Evolutionary conservation across 2,329 filamentous ascomycete genomes (phyloP), one percentile per base, ranked within the genome.

Genomic region (Aspergillus sp.): DNA sequence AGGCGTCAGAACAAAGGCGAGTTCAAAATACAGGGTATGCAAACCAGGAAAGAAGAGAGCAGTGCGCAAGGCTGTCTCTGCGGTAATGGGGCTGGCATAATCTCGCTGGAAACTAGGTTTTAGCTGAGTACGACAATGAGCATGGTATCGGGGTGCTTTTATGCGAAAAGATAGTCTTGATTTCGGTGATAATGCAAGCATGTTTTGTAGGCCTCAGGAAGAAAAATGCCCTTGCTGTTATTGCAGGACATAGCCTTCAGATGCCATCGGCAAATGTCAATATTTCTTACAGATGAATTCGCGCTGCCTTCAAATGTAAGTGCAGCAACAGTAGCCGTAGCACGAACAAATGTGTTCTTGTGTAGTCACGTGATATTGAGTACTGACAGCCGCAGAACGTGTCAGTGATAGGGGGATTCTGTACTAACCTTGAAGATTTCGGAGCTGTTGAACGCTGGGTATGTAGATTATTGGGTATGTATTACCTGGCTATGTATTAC

Each of bases 31-130:
- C 17, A 23, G 17, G 50, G 10, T 27, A 27, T 38, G 63, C 70
- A 54, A 61, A 77, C 79, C 80, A 64, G 80, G 80, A 60, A 81
- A 81, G 64, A 82, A 82, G 19, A 82, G 74, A 47, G 80, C 79
- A 7, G 80, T 82, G 38, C 75, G 75, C 36, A 79, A 65, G 15
- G 57, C 56, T 57, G 58, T 65, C 25, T 21, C 64, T 3, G 55
- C 47, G n/a, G 48, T 36, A 15, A 25, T 49, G 41, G 50, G 11
- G 58, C 57, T 42, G 21, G 54, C 17, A n/a, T 21, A 59, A 53
- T 23, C 49, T 56, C 39, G 62, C 36, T 57, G 44, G 10, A 13
- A 19, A 19, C n/a, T 55, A 48, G 15, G 7, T 5, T 30, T 55
- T 11, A 30, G 25, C 19, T 19, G 36, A 36, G 42, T 30, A 17